Percentiles rank a stretch among this genome's conserved stretches.
Conservation (phyloP, 495 filamentous ascomycete genomes). For the Platismatia glauca region DNA sequence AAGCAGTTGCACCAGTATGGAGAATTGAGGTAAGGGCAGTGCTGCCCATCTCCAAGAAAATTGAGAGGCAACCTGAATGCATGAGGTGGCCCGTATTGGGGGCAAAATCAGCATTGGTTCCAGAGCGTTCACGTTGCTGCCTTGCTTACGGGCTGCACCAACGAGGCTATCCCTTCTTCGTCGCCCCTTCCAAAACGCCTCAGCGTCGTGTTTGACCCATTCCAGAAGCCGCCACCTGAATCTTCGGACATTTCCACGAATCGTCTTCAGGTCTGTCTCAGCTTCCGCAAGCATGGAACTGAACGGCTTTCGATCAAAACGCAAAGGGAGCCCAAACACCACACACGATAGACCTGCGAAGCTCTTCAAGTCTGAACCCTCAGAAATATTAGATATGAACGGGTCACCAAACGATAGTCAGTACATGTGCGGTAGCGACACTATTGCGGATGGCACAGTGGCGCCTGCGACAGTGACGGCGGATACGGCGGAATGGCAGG, state of each 20-base stretch:
- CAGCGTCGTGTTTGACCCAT: not conserved
- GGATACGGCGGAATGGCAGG: constrained; percentile 94
- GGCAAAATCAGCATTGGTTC: constrained; percentile 6
- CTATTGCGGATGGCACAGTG: constrained; percentile 34
- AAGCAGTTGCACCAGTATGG: not conserved
- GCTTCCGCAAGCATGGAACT: constrained; percentile 39
- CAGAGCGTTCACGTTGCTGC: not conserved
- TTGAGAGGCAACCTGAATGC: constrained; percentile 13
- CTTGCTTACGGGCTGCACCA: not conserved
- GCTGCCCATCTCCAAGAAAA: not conserved
- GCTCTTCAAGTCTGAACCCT: constrained; percentile 43
- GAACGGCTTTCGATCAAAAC: constrained; percentile 46
- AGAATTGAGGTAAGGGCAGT: not conserved
- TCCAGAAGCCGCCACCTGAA: not conserved
- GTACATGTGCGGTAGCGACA: constrained; percentile 40
- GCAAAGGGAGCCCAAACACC: constrained; percentile 50
- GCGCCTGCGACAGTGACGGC: constrained; percentile 49
- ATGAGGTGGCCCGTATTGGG: constrained; percentile 11
- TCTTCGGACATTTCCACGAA: constrained; percentile 3
- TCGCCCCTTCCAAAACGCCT: not conserved
- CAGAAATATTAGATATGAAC: constrained; percentile 36
- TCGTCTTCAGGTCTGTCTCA: constrained; percentile 20
- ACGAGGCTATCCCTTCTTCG: constrained; percentile 8
- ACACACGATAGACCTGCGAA: constrained; percentile 48
- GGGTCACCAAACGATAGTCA: constrained; percentile 39